Conservation (phyloP, 345 rosid species). For the Linum lewisii region DNA sequence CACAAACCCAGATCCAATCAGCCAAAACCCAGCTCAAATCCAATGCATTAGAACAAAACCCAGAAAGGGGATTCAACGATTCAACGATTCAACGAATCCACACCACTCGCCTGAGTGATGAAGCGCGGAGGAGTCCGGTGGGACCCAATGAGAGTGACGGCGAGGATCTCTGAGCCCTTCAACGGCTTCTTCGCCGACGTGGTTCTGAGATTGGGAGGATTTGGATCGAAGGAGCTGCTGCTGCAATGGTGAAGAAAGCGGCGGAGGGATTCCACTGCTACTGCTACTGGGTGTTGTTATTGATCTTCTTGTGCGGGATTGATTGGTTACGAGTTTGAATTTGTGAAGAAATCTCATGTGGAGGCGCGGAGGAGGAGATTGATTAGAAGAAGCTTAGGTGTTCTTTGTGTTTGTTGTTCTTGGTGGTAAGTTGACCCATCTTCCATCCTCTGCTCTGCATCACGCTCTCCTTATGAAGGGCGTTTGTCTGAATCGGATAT, state of each 20-base stretch:
- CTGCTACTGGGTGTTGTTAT: not conserved
- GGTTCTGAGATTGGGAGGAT: not conserved
- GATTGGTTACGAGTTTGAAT: constrained; percentile 2
- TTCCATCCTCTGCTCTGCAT: not conserved
- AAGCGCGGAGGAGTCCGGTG: not conserved
- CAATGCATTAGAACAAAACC: not conserved
- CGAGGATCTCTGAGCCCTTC: not conserved
- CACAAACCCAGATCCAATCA: constrained; percentile 7
- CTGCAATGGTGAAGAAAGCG: not conserved
- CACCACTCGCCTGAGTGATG: constrained; percentile 11
- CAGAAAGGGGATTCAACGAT: not conserved
- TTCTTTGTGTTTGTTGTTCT: not conserved
- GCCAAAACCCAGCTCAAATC: not conserved
- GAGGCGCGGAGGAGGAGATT: not conserved
- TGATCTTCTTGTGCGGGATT: not conserved
- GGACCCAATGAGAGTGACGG: constrained; percentile 1
- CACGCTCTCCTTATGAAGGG: not conserved
- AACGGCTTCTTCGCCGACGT: not conserved
- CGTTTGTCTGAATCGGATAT: constrained; percentile 13
- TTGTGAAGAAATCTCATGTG: constrained; percentile 8
- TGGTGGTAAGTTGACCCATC: not conserved
- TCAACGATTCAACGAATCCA: no score
- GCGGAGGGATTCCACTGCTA: not conserved
- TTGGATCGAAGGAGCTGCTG: not conserved
- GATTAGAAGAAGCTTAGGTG: not conserved